Conservation (phyloP, 495 filamentous ascomycete species). For the Penicillium verhagenii region DNA sequence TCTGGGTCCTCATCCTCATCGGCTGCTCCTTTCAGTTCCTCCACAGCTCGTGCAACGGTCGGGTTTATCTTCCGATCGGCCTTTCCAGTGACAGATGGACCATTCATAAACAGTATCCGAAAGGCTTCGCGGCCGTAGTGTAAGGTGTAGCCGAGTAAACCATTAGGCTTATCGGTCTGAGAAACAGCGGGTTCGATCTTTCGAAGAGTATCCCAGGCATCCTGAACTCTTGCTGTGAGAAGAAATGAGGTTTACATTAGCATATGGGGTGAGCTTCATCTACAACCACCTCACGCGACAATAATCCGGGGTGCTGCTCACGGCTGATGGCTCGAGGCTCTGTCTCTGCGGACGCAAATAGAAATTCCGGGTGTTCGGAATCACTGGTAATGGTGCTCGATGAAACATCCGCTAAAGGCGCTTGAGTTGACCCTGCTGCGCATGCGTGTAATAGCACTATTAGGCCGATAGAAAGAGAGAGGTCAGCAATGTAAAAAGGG, state of each 20-base stretch:
- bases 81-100: conserved; percentile 30
- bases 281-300: conserved; percentile 10
- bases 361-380: conserved; percentile 11
- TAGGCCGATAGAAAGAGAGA: no score
- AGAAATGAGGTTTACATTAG: not conserved
- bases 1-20: conserved; percentile 70
- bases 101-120: conserved; percentile 52
- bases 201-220: conserved; percentile 36
- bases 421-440: conserved; percentile 30
- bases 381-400: conserved; percentile 20
- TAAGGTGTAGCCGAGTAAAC: conserved; percentile 45
- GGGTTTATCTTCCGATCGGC: conserved; percentile 30
- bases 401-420: conserved; percentile 17
- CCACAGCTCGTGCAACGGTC: conserved; percentile 55
- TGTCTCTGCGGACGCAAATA: conserved; percentile 19
- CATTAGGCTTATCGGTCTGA: conserved; percentile 38
- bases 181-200: conserved; percentile 27
- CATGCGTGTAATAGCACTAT: conserved; percentile 39
- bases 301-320: conserved; percentile 18
- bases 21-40: conserved; percentile 73
- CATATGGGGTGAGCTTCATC: not conserved
- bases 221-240: conserved; percentile 35
- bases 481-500: conserved; percentile 25
- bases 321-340: conserved; percentile 30
- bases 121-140: conserved; percentile 51